Base-by-base conservation (phyloP, 139 green algal species). In the Closterium sp. region DNA sequence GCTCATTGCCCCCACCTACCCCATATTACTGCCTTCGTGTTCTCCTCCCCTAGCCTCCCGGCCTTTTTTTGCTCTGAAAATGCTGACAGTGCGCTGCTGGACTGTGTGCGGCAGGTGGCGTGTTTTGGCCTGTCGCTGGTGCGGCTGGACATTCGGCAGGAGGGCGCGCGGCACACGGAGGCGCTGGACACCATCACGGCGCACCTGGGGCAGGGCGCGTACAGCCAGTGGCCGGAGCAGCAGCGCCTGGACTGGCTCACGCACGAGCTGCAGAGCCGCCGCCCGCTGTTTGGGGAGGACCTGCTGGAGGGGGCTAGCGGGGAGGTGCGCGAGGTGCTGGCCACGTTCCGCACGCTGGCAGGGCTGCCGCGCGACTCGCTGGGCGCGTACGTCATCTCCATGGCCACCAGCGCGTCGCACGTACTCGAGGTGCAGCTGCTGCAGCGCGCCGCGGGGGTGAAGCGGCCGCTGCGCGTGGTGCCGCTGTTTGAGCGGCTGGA, bases 401-500 rank as follows among this genome's bases (percentile, higher is more conserved):
- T 99, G 98, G 85, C 90, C 16, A 91, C 89, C 84, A 81, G 66
- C 34, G 95, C 98, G 36, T 96, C 91, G 31, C 98, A 99, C 92
- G 97, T 99, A 55, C 95, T 99, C 88, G 96, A 96, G 23, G 98
- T 99, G 88, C 96, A 98, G 93, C 97, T 99, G 91, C 95, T 99
- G 90, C 97, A 99, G 96, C 95, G 97, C 25, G 97, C 98, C 93
- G 97, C 96, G 19, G 64, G 90, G 23, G 89, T 94, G 10, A 87
- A 89, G 84, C 6, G 5, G 21, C 84, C 92, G 12, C 95, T 99
- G 92, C 96, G 97, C 25, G 97, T 99, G 86, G 97, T 97, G 90
- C 98, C 98, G 8, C 95, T 99, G 66, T 99, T 99, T 94, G 98
- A 99, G 95, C 98, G 96, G 5, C 96, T 99, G 31, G 96, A 97